Evolutionary conservation across 345 rosid species (phyloP).

Genomic region (Citrus sp.): DNA sequence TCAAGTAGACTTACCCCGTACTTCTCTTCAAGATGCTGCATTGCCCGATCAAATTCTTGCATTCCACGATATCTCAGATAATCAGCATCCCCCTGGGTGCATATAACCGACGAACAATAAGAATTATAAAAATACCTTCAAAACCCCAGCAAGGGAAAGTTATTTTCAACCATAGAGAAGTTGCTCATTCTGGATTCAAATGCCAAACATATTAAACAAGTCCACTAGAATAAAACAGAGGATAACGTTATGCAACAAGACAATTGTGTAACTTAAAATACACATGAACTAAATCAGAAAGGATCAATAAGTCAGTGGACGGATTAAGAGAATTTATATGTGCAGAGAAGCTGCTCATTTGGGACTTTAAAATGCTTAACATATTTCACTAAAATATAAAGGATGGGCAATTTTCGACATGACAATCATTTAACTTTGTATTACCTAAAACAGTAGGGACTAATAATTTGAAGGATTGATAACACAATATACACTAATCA

Average conservation of each 20-base stretch:
- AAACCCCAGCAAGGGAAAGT: neutral
- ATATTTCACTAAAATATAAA: neutral
- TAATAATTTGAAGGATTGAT: neutral
- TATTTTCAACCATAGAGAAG: neutral
- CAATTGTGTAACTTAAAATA: neutral
- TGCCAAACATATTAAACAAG: neutral
- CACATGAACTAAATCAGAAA: neutral
- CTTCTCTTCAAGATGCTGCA: constrained; percentile 81
- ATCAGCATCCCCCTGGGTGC: constrained; percentile 66
- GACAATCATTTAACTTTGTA: neutral
- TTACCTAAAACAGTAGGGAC: neutral
- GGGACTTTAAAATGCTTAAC: neutral
- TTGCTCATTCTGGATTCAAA: neutral
- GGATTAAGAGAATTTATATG: neutral
- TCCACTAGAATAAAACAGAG: neutral
- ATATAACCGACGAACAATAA: constrained; percentile 6
- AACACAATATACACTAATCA: neutral
- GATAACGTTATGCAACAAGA: neutral
- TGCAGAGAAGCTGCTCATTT: neutral
- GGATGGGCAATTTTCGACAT: neutral
- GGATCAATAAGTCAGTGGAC: neutral
- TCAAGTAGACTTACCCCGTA: constrained; percentile 57
- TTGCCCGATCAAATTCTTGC: constrained; percentile 91
- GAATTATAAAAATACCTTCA: neutral
- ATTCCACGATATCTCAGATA: constrained; percentile 75